These are phyloP conservation scores for Leptographium procerum DNA, from an alignment of 2,329 filamentous ascomycete genomes.

Conservation along the genomic window DNA sequence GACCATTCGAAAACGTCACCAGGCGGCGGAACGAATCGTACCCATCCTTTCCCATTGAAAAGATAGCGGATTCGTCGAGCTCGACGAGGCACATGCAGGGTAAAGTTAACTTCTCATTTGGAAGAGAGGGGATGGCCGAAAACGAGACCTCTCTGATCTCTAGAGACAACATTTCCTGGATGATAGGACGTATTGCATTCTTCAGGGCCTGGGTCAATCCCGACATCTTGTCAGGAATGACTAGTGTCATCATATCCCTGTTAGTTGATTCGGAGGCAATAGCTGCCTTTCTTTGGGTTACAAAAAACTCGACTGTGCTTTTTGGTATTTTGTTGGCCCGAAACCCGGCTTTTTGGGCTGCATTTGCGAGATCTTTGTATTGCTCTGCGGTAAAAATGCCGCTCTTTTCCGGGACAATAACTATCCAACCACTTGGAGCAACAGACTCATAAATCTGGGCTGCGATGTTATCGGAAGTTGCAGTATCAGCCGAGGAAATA, in stretches of 20 bases:
- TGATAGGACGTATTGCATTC: background rate
- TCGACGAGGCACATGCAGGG: conserved; percentile 38
- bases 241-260: background rate
- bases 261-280: background rate
- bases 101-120: conserved; percentile 13
- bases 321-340: too few species aligned
- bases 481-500: background rate
- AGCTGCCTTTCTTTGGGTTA: background rate
- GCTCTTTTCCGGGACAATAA: conserved; percentile 2
- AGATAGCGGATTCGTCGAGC: conserved; percentile 20
- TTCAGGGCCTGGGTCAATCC: background rate
- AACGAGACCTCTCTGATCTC: background rate
- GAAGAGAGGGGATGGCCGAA: background rate
- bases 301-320: background rate
- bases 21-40: conserved; percentile 32
- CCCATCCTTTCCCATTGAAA: conserved; percentile 24
- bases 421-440: conserved; percentile 5
- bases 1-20: conserved; percentile 21
- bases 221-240: conserved; percentile 6
- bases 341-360: background rate
- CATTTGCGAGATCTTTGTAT: background rate
- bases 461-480: background rate
- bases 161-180: background rate
- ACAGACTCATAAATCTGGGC: background rate
- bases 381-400: background rate